Evolutionary conservation across 805 yeast species (phyloP).

Genomic region (Kluyveromyces siamensis): DNA sequence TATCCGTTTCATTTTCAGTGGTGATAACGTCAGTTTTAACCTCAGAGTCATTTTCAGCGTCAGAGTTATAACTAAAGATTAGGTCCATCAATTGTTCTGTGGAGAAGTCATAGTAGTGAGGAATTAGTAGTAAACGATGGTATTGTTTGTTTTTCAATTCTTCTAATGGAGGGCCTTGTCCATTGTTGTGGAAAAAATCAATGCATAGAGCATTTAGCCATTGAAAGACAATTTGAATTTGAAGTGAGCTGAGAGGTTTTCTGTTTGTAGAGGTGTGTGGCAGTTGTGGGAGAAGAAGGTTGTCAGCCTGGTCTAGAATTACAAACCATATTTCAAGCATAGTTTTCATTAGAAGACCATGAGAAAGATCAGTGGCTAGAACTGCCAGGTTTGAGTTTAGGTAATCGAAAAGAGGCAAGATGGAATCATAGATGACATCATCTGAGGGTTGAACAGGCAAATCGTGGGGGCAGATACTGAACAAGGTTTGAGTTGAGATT

Average conservation of each 20-base stretch:
- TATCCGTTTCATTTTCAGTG: neutral
- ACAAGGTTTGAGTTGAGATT: conserved; percentile 49
- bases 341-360: conserved; percentile 47
- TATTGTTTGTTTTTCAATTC: conserved; percentile 54
- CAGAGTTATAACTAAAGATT: neutral
- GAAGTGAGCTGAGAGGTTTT: conserved; percentile 45
- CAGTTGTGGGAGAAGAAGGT: conserved; percentile 63
- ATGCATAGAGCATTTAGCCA: conserved; percentile 62
- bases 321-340: conserved; percentile 79
- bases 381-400: conserved; percentile 59
- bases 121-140: conserved; percentile 53
- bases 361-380: conserved; percentile 49
- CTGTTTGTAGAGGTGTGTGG: conserved; percentile 26
- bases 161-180: conserved; percentile 69
- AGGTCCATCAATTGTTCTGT: conserved; percentile 34
- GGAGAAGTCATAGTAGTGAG: conserved; percentile 53
- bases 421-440: conserved; percentile 49
- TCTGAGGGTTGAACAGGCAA: conserved; percentile 7
- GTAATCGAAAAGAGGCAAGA: conserved; percentile 67
- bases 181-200: conserved; percentile 72
- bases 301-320: conserved; percentile 60
- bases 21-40: neutral
- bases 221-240: conserved; percentile 56
- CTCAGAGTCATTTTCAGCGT: neutral
- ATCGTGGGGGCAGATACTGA: conserved; percentile 36